Evolutionary conservation across 345 rosid genomes (phyloP), one percentile per base, ranked within the genome.

Genomic region (Conringia planisiliqua): DNA sequence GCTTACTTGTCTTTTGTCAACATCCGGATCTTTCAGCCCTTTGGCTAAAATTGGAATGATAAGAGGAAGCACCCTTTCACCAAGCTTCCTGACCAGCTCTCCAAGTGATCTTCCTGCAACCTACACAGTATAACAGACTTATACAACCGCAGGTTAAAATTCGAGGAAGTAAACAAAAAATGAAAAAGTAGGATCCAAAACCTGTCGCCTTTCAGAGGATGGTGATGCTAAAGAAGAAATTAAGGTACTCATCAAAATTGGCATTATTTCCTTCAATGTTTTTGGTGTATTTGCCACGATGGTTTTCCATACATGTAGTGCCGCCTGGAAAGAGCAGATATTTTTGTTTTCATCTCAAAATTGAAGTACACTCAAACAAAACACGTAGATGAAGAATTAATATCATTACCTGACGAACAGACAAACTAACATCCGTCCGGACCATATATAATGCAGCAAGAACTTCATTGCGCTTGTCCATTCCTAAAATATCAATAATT

Each of bases 391-490:
- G 59, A 68, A 70, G 44, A 20, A 35, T 30, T 54, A 44, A 62
- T 58, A 75, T 67, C 72, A 75, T 73, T 89, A 94, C 98, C 98
- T 94, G 99, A 47, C 99, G 96, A 36, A 92, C 99, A 70, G 96
- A 87, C 77, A 95, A 6, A 71, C 93, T 95, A 74, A 95, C 91
- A 85, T 95, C 99, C 66, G 96, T 87, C 68, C 99, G 90, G 76
- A 92, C 99, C 99, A 95, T 95, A 70, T 95, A 92, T 51, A 95
- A 66, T 16, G 99, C 99, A 69, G 99, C 97, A 80, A 90, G 97
- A 81, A 95, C 82, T 81, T 95, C 96, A 81, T 95, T 92, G n/a
- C 97, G 96, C 84, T 88, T 92, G 7, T 85, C 96, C 88, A 92
- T 92, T 59, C 97, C 99, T 62, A 95, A 83, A 68, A 95, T 92